Percentiles rank a stretch among this genome's conserved stretches.
Evolutionary conservation across 768 basidiomycete species (phyloP).

Genomic region (Hirschioporus abietinus): DNA sequence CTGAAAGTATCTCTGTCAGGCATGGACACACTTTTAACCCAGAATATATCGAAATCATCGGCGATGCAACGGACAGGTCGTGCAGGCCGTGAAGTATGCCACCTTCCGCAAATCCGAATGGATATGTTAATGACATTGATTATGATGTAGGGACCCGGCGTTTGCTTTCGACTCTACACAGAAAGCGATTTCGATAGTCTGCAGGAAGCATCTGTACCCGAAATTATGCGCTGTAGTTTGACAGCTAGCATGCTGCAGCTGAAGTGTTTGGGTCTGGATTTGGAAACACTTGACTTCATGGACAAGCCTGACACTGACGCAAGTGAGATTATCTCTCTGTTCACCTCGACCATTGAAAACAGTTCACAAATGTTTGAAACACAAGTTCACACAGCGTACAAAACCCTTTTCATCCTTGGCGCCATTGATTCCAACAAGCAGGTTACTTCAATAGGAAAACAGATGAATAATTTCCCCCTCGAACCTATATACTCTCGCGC

Average conservation of each 20-base stretch:
- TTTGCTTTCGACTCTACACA: slow-evolving; percentile 91
- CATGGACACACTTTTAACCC: slow-evolving; percentile 80
- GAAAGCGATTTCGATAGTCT: slow-evolving; percentile 70
- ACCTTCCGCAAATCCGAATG: not conserved
- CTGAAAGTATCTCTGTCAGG: slow-evolving; percentile 36
- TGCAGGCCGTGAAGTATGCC: slow-evolving; percentile 82
- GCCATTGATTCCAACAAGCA: slow-evolving; percentile 63
- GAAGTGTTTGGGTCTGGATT: slow-evolving; percentile 75
- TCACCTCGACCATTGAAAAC: not conserved
- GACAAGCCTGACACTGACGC: slow-evolving; percentile 75
- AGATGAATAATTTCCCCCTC: slow-evolving; percentile 91
- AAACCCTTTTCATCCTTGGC: slow-evolving; percentile 71
- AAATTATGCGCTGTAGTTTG: slow-evolving; percentile 85
- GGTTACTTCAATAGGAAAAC: slow-evolving; percentile 69
- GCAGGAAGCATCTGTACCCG: slow-evolving; percentile 68
- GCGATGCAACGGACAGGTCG: slow-evolving; percentile 94
- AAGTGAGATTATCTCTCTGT: slow-evolving; percentile 42
- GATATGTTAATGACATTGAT: slow-evolving; percentile 1
- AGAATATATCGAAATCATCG: slow-evolving; percentile 82
- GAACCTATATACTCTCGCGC: slow-evolving; percentile 79
- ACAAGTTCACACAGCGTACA: slow-evolving; percentile 56
- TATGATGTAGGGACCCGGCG: slow-evolving; percentile 57
- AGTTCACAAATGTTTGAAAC: slow-evolving; percentile 3
- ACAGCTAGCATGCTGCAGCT: slow-evolving; percentile 81
- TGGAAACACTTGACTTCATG: slow-evolving; percentile 82